A percentile compares a stretch with the other conserved stretches of the same genome.
These are phyloP conservation scores for Thalia dealbata DNA, from an alignment of 176 grass and related monocot species.

Conservation along the genomic window DNA sequence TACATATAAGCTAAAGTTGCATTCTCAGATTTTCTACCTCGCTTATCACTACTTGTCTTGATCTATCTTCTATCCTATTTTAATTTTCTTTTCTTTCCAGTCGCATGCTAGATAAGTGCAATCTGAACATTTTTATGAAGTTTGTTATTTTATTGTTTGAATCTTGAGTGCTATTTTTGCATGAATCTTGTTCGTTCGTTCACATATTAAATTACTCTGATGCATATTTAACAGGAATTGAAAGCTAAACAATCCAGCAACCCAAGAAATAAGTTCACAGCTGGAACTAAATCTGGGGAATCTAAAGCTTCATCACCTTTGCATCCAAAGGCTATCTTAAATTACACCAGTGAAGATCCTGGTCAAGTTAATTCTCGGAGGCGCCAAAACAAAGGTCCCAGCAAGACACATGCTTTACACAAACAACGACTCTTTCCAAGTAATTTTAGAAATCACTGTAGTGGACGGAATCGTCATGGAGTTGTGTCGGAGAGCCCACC, in stretches of 20 bases:
- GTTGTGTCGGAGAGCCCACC: conserved; percentile 81
- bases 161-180: not conserved
- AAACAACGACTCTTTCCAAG: conserved; percentile 85
- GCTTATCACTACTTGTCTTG: not conserved
- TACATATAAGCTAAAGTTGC: not conserved
- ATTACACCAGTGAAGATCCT: conserved; percentile 43
- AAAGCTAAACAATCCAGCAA: conserved; percentile 34
- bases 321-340: conserved; percentile 41
- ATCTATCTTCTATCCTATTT: too few relatives aligned
- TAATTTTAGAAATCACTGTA: conserved; percentile 48
- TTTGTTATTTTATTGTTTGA: not conserved
- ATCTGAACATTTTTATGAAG: not conserved
- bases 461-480: conserved; percentile 36
- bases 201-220: conserved; percentile 1
- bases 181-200: not conserved
- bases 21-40: not conserved
- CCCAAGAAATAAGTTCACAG: conserved; percentile 36
- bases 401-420: conserved; percentile 44
- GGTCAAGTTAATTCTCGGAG: conserved; percentile 60
- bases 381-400: conserved; percentile 61
- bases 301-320: conserved; percentile 29
- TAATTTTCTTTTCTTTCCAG: not conserved
- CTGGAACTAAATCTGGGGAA: conserved; percentile 26
- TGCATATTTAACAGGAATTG: conserved; percentile 37
- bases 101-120: too few relatives aligned